Base-by-base conservation (phyloP, 768 basidiomycete genomes). In the Boletus fagicola region DNA sequence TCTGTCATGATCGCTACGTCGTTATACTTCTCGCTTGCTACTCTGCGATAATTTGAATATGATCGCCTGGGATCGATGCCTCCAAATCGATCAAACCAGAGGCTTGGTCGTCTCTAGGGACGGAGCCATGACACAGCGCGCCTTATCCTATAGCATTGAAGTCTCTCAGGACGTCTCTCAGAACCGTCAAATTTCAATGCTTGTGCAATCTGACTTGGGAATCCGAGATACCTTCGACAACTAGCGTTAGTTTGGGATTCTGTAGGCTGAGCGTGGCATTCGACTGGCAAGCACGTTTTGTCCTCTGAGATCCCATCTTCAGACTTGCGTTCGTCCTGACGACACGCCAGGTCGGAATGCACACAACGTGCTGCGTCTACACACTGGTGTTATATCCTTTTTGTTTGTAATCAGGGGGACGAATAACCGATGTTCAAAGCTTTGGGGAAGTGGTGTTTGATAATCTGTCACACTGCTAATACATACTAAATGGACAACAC, bases 361-460 rank as follows among this genome's bases (percentile, higher is more conserved):
- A n/a, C 20, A 50, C 24, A 5, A n/a, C n/a, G 4, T 12, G 33
- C n/a, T 16, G 18, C 38, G n/a, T n/a, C 16, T 18, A 39, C 9
- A 39, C 15, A n/a, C n/a, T 20, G 18, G 0, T 11, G 39, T 4
- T 9, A 11, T 8, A 39, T 9, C n/a, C 9, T n/a, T n/a, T 10
- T 40, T 20, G 39, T n/a, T 40, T 20, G 31, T n/a, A 36, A 22
- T 43, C 26, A 26, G 30, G 40, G 18, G 12, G 36, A 22, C 3
- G 30, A 51, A 24, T 39, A 8, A 42, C 11, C 9, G 30, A n/a
- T 33, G 36, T n/a, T 18, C 30, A 30, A 20, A 43, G 39, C 18
- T 40, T 46, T 44, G 44, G 28, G 43, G 47, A 52, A 63, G 61
- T 62, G 63, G 60, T 53, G 60, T 33, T 58, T 51, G 53, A 56